Conservation (phyloP, 2,329 filamentous ascomycete species). For the Colletotrichum sp. region DNA sequence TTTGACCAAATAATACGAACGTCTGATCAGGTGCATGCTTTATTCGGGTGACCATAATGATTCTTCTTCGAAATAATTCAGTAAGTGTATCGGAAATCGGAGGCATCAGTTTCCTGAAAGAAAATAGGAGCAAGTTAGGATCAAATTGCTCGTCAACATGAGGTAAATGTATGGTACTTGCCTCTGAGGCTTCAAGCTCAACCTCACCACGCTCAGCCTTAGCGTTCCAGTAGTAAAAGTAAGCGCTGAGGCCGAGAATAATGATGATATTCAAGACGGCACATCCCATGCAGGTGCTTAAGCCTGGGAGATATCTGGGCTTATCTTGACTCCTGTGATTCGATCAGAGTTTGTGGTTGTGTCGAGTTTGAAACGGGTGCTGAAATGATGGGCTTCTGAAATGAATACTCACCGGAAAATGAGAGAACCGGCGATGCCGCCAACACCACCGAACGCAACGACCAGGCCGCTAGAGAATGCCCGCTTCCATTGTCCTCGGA, state of each 20-base stretch:
- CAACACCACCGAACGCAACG: slow-evolving; percentile 16
- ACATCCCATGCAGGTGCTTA: slow-evolving; percentile 7
- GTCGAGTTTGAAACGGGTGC: background rate
- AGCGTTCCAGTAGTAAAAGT: slow-evolving; percentile 6
- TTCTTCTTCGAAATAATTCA: background rate
- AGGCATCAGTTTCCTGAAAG: background rate
- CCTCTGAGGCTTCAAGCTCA: slow-evolving; percentile 14
- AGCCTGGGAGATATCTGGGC: slow-evolving; percentile 1
- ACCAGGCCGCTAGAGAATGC: slow-evolving; percentile 21
- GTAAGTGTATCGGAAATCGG: slow-evolving; percentile 15
- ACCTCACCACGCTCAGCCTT: background rate
- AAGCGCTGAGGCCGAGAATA: background rate
- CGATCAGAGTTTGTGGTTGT: background rate
- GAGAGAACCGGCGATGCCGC: slow-evolving; percentile 21
- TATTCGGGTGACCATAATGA: background rate
- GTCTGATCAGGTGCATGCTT: background rate
- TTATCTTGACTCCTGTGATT: background rate
- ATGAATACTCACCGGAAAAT: slow-evolving; percentile 15
- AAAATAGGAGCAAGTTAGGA: background rate
- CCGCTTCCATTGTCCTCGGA: slow-evolving; percentile 23
- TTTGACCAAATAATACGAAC: background rate
- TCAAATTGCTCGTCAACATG: background rate
- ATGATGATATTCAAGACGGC: slow-evolving; percentile 6
- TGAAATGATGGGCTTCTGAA: background rate
- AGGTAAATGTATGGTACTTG: background rate